A percentile compares a stretch with the other conserved stretches of the same genome.
Conservation (phyloP, 2,329 filamentous ascomycete genomes). For the Chaetomiaceae sp. region DNA sequence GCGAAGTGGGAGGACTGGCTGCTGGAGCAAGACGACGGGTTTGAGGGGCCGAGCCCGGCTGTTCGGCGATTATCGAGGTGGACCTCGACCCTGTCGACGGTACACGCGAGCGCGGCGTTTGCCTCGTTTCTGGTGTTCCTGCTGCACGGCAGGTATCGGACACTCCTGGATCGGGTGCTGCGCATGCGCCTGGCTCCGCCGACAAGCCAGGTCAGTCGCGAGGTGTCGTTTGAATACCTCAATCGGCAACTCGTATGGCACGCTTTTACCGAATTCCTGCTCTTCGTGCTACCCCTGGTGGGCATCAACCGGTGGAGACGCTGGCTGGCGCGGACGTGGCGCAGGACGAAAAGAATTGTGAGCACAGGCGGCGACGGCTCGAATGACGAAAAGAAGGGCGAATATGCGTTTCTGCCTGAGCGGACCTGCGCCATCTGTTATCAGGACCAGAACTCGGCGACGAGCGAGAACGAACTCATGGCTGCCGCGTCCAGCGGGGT, state of each 20-base stretch:
- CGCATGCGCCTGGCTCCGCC: conserved; percentile 79
- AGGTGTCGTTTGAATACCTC: conserved; percentile 95
- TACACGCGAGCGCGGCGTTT: conserved; percentile 77
- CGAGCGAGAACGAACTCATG: conserved; percentile 69
- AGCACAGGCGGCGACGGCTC: conserved; percentile 36
- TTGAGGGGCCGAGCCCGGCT: conserved; percentile 51
- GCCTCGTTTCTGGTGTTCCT: conserved; percentile 86
- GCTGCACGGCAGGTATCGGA: conserved; percentile 84
- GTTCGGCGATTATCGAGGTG: conserved; percentile 57
- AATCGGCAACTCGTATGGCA: conserved; percentile 99
- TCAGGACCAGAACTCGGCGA: conserved; percentile 76
- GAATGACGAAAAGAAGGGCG: conserved; percentile 54
- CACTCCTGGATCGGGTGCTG: conserved; percentile 77
- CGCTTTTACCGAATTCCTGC: conserved; percentile 97
- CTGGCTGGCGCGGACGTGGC: conserved; percentile 83
- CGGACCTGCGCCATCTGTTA: conserved; percentile 96
- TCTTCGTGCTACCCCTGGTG: conserved; percentile 94
- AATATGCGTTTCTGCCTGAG: conserved; percentile 81
- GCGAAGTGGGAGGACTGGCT: conserved; percentile 87
- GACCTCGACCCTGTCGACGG: conserved; percentile 62
- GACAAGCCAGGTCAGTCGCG: conserved; percentile 76
- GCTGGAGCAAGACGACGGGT: conserved; percentile 67
- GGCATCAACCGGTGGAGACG: conserved; percentile 89
- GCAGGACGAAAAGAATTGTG: conserved; percentile 65
- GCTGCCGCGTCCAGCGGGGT: conserved; percentile 65